Conservation (phyloP, 768 basidiomycete species). For the Psilocybe cyanescens region DNA sequence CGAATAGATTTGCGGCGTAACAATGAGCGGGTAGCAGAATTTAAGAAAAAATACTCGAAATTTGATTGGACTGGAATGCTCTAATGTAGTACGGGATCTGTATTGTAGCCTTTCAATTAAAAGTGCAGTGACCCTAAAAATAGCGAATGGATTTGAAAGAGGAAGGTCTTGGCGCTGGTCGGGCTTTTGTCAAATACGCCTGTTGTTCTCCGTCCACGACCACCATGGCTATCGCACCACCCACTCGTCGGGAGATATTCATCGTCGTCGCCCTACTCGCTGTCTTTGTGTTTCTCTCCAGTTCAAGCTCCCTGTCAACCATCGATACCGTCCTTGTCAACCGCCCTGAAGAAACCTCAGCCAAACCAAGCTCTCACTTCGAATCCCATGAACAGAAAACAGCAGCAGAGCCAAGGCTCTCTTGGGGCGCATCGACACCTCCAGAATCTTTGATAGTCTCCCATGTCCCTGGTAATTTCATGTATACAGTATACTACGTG, state of each 20-base stretch:
- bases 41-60: slow-evolving; percentile 76
- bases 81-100: neutral
- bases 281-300: slow-evolving; percentile 47
- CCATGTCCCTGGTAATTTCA: slow-evolving; percentile 69
- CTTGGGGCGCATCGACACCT: slow-evolving; percentile 26
- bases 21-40: slow-evolving; percentile 66
- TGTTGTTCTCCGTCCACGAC: slow-evolving; percentile 10
- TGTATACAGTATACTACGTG: neutral
- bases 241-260: slow-evolving; percentile 59
- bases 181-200: neutral
- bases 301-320: slow-evolving; percentile 19
- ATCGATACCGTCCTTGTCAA: slow-evolving; percentile 8
- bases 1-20: slow-evolving; percentile 73
- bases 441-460: slow-evolving; percentile 64
- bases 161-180: neutral
- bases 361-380: slow-evolving; percentile 7
- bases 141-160: neutral
- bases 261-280: slow-evolving; percentile 54
- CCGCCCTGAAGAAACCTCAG: slow-evolving; percentile 7
- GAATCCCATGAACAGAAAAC: neutral
- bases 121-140: slow-evolving; percentile 6
- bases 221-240: slow-evolving; percentile 40
- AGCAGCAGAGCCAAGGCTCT: slow-evolving; percentile 23
- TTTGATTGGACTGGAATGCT: slow-evolving; percentile 86
- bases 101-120: slow-evolving; percentile 1